Base-by-base conservation (phyloP, 1,284 basidiomycete genomes). In the Ustilago xerochloae region DNA sequence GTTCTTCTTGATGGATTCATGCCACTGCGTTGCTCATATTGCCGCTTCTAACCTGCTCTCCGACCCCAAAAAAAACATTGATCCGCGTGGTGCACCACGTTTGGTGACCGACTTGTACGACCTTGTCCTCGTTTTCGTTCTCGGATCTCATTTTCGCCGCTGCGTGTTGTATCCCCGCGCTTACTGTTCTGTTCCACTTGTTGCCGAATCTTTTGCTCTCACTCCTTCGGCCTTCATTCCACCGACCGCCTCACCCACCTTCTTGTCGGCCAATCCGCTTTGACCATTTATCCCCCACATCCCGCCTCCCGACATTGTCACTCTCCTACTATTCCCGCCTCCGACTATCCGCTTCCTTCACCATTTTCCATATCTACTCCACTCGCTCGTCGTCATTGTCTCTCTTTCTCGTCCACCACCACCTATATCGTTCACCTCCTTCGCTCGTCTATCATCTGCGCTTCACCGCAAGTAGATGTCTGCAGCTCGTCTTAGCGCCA, bases 391-490 rank as follows among this genome's bases (percentile, higher is more conserved):
- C 63, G 26, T 24, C 49, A 26, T 20, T 28, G 16, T 54, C 32
- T 24, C 18, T 29, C 6, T 43, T 28, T n/a, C 18, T 13, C 45
- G 38, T 28, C 16, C 47, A 18, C 16, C 28, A 33, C 35, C 41
- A 32, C 20, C 30, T 9, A 24, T 16, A 28, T 29, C 18, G 16
- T 12, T 24, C 46, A 58, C 32, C 38, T 50, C 24, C 30, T 12
- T 22, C 26, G 7, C 26, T 32, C 32, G 8, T 38, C 41, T 28
- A 24, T 26, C 38, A 22, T 13, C 24, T 33, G 16, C 22, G 28
- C 28, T 22, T 24, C 36, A 32, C 22, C 51, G 13, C 63, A 45
- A 66, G 69, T 72, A 72, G 69, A 72, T 72, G 69, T 72, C 63
- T 29, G 50, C 63, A 41, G 69, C 56, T 49, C 69, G 69, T 59